Percentiles rank a stretch among this genome's conserved stretches.
Evolutionary conservation across 495 filamentous ascomycete species (phyloP).

Genomic region (Lindgomyces ingoldianus): DNA sequence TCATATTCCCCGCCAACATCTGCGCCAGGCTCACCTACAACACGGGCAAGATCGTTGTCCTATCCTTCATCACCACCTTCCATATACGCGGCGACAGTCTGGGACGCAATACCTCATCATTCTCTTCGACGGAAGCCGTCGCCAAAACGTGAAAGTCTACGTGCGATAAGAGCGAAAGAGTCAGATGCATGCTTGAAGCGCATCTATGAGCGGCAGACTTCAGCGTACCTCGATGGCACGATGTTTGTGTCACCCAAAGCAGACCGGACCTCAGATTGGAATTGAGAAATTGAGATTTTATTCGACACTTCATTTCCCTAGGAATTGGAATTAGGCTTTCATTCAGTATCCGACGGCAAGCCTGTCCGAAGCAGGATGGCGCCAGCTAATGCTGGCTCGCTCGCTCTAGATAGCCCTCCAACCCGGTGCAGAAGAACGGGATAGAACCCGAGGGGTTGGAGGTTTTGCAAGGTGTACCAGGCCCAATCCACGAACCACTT

Average conservation of each 20-base stretch:
- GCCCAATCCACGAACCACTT: no score
- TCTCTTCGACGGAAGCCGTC: conserved; percentile 37
- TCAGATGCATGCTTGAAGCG: conserved; percentile 42
- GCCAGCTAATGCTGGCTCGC: no score
- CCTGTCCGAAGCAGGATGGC: no score
- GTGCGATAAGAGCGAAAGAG: conserved; percentile 39
- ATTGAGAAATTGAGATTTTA: not conserved
- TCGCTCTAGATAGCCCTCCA: no score
- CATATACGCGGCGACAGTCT: not conserved
- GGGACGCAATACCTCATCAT: conserved; percentile 3
- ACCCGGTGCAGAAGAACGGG: no score
- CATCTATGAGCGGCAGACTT: conserved; percentile 42
- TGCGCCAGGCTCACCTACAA: conserved; percentile 9
- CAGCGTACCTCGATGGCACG: conserved; percentile 38
- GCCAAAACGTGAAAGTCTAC: conserved; percentile 38
- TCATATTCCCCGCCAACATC: conserved; percentile 14
- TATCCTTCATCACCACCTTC: conserved; percentile 6
- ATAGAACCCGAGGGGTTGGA: no score
- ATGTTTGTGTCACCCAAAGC: conserved; percentile 10
- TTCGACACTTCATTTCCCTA: not conserved
- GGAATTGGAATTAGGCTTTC: no score
- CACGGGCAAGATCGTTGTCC: not conserved
- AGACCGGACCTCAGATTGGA: not conserved
- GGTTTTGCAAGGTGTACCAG: no score
- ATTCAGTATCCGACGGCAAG: no score